A percentile compares a stretch with the other conserved stretches of the same genome.
These are phyloP conservation scores for Talaromyces wortmannii DNA, from an alignment of 495 filamentous ascomycete species.

Conservation along the genomic window DNA sequence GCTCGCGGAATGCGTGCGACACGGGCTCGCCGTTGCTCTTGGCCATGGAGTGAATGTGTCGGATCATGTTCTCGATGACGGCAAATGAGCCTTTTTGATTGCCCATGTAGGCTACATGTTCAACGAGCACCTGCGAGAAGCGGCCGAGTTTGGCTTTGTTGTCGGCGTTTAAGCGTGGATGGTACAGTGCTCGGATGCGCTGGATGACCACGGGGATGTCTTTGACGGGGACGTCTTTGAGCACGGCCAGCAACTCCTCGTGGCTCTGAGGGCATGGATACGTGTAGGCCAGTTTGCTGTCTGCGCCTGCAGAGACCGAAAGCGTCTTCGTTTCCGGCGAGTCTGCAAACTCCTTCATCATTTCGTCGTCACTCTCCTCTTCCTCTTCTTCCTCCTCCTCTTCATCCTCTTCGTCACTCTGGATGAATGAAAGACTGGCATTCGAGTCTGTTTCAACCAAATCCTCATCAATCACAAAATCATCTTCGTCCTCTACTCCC, in stretches of 20 bases:
- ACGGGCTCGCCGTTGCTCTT: constrained; percentile 75
- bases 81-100: constrained; percentile 48
- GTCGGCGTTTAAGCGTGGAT: constrained; percentile 73
- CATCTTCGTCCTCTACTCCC: constrained; percentile 81
- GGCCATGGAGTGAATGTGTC: constrained; percentile 80
- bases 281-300: constrained; percentile 60
- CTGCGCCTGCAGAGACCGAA: constrained; percentile 14
- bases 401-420: constrained; percentile 49
- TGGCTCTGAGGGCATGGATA: constrained; percentile 79
- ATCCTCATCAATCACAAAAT: constrained; percentile 84
- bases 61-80: constrained; percentile 60
- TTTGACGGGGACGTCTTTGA: constrained; percentile 46
- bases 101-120: constrained; percentile 67
- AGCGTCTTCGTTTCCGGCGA: constrained; percentile 16
- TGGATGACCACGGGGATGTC: constrained; percentile 77
- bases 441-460: constrained; percentile 56
- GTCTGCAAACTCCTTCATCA: constrained; percentile 32
- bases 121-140: constrained; percentile 69
- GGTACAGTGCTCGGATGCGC: constrained; percentile 79
- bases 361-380: constrained; percentile 36
- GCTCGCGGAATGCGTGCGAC: constrained; percentile 65
- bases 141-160: constrained; percentile 78
- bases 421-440: constrained; percentile 43
- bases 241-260: constrained; percentile 60
- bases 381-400: constrained; percentile 52